A percentile compares a stretch with the other conserved stretches of the same genome.
phyloP scores from a whole-genome alignment of 306 rosid genomes.

The Mucuna pruriens region DNA sequence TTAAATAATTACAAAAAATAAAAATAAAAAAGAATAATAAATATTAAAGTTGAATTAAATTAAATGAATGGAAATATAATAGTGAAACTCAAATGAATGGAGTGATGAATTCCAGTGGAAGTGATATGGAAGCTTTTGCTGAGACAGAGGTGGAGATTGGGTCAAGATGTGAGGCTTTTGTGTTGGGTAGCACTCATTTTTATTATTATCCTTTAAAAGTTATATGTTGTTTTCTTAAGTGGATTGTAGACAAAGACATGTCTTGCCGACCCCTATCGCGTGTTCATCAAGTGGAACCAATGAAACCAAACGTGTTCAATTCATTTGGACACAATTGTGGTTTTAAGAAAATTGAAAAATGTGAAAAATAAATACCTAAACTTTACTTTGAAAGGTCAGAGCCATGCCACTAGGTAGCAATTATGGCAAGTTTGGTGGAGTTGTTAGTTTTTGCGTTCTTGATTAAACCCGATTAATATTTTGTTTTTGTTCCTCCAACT shows the following conservation, averaged over 20 bases:
- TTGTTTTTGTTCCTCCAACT: not conserved
- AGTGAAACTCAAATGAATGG: too few species aligned
- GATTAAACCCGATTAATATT: not conserved
- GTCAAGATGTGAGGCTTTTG: not conserved
- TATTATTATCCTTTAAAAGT: not conserved
- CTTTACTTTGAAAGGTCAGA: not conserved
- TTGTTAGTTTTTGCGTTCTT: not conserved
- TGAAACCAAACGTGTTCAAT: slow-evolving; percentile 41
- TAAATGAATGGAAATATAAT: too few species aligned
- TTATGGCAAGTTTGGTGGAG: not conserved
- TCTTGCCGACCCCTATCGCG: not conserved
- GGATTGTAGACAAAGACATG: slow-evolving; percentile 36
- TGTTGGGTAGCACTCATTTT: not conserved
- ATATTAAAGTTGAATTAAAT: too few species aligned
- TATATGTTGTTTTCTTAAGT: not conserved
- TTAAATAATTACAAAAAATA: too few species aligned
- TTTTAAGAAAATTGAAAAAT: not conserved
- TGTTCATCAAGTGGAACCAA: not conserved
- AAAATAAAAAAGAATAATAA: too few species aligned
- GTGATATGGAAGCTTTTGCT: too few species aligned
- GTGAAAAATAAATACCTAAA: not conserved
- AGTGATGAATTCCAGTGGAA: too few species aligned
- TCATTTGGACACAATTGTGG: slow-evolving; percentile 44
- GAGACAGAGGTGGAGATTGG: not conserved
- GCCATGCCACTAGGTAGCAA: not conserved